Evolutionary conservation across 192 early-diverging fungal species (phyloP).

Genomic region (Nowakowskiella sp.): DNA sequence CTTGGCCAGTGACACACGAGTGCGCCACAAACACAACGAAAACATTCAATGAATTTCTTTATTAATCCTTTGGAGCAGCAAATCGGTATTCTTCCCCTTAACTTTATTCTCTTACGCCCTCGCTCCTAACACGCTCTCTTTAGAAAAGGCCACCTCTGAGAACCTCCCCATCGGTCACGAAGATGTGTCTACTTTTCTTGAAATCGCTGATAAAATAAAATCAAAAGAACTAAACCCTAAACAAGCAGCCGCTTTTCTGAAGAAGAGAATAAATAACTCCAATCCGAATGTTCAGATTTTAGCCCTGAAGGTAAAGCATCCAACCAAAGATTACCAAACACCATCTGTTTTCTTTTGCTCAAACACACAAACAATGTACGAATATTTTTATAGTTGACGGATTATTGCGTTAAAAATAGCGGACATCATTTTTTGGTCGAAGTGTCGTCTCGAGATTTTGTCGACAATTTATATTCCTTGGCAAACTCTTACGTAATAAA

Average conservation of each 20-base stretch:
- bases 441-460: conserved; percentile 80
- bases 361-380: not conserved
- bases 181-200: conserved; percentile 73
- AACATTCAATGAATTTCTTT: no score
- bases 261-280: conserved; percentile 68
- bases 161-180: conserved; percentile 77
- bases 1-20: no score
- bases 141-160: conserved; percentile 79
- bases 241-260: conserved; percentile 65
- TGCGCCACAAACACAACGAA: no score
- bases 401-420: conserved; percentile 93
- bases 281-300: conserved; percentile 95
- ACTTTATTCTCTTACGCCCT: no score
- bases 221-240: conserved; percentile 67
- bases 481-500: conserved; percentile 44
- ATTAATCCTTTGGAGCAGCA: no score
- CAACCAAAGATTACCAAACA: not conserved
- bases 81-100: no score
- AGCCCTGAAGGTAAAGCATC: conserved; percentile 67
- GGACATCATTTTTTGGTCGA: conserved; percentile 79
- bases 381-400: conserved; percentile 52
- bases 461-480: conserved; percentile 69
- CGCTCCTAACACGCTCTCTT: no score
- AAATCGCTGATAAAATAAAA: conserved; percentile 90
- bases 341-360: no score